Percentiles rank a stretch among this genome's conserved stretches.
Conservation (phyloP, 2,329 filamentous ascomycete species). For the Aspergillus carbonarius region DNA sequence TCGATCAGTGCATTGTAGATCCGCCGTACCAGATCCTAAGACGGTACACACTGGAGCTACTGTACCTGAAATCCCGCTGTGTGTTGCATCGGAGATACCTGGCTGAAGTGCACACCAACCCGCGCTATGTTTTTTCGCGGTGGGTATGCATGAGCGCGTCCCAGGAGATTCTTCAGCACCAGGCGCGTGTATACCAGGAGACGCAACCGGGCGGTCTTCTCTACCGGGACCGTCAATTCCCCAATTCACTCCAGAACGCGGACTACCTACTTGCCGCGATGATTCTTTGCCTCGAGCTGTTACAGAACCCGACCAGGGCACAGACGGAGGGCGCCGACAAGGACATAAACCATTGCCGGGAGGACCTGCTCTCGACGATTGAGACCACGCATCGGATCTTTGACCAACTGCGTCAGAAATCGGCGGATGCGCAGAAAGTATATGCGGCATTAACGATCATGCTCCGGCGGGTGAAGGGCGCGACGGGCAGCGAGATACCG, state of each 20-base stretch:
- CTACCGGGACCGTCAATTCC: slow-evolving; percentile 55
- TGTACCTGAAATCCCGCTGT: slow-evolving; percentile 53
- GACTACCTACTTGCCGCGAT: slow-evolving; percentile 64
- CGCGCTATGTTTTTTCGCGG: slow-evolving; percentile 44
- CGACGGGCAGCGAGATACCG: neutral
- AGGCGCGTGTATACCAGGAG: slow-evolving; percentile 52
- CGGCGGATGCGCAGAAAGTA: slow-evolving; percentile 30
- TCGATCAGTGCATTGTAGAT: slow-evolving; percentile 47
- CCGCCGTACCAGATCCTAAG: slow-evolving; percentile 53
- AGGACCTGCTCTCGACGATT: slow-evolving; percentile 25
- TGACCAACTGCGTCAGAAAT: slow-evolving; percentile 21
- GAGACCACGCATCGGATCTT: slow-evolving; percentile 31
- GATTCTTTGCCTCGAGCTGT: slow-evolving; percentile 54
- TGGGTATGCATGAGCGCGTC: slow-evolving; percentile 50
- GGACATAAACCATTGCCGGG: slow-evolving; percentile 16
- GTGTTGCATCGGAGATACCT: slow-evolving; percentile 58
- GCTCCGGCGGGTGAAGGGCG: slow-evolving; percentile 24
- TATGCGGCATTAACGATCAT: slow-evolving; percentile 29
- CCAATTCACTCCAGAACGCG: slow-evolving; percentile 58
- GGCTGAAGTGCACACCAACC: slow-evolving; percentile 35
- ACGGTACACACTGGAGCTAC: slow-evolving; percentile 52
- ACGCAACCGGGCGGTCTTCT: slow-evolving; percentile 57
- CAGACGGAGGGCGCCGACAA: slow-evolving; percentile 6
- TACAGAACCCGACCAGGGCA: slow-evolving; percentile 18
- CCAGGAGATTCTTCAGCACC: slow-evolving; percentile 49